These are phyloP conservation scores for Neotropicomus parvogracilis DNA, from an alignment of 1,284 basidiomycete genomes.

Conservation along the genomic window DNA sequence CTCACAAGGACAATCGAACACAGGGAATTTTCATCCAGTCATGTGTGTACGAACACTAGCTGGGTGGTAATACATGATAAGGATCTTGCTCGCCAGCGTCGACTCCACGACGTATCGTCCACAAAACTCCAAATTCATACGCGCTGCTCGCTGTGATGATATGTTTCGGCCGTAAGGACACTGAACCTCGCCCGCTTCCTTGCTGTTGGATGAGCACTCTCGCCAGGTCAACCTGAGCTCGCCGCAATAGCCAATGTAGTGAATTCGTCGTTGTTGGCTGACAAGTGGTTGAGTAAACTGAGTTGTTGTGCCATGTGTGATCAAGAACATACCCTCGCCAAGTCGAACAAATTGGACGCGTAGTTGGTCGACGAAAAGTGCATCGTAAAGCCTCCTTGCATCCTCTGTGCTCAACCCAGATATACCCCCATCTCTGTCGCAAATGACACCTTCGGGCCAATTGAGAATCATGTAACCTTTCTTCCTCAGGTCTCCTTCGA, in stretches of 20 bases:
- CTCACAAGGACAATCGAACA: too few relatives aligned
- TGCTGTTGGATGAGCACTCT: neutral
- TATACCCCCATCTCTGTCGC: conserved; percentile 11
- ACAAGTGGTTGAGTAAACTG: neutral
- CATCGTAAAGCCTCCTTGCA: conserved; percentile 4
- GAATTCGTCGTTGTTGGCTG: too few relatives aligned
- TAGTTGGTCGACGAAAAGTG: conserved; percentile 2
- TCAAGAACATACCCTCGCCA: neutral
- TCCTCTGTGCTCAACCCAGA: conserved; percentile 8
- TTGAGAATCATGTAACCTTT: conserved; percentile 11
- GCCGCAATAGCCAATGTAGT: neutral
- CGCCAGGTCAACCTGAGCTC: neutral
- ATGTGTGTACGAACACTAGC: too few relatives aligned
- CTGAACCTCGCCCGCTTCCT: neutral
- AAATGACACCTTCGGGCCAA: conserved; percentile 9
- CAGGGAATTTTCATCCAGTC: too few relatives aligned
- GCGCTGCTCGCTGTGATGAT: too few relatives aligned
- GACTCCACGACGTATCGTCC: too few relatives aligned
- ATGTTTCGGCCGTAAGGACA: neutral
- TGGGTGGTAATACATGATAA: too few relatives aligned
- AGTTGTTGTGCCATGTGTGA: too few relatives aligned
- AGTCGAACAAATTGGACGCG: conserved; percentile 5
- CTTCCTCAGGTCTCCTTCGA: neutral
- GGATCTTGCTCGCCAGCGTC: too few relatives aligned
- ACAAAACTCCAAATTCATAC: too few relatives aligned